Percentiles rank a stretch among this genome's conserved stretches.
Conservation (phyloP, 345 rosid species). For the Atalantia buxifolia region DNA sequence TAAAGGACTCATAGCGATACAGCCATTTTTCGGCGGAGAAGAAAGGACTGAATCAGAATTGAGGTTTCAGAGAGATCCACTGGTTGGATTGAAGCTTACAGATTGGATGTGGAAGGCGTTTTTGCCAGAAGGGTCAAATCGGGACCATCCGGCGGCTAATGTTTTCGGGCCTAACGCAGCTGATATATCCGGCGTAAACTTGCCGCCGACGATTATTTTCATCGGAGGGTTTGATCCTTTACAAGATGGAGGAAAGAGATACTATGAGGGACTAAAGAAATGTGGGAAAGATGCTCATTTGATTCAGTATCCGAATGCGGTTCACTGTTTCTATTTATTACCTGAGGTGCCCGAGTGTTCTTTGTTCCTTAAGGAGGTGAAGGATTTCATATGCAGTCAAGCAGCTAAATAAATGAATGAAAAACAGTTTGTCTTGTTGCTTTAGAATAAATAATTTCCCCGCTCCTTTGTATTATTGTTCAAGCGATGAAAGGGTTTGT, state of each 20-base stretch:
- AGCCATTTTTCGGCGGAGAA: slow-evolving; percentile 29
- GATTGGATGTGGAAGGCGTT: slow-evolving; percentile 18
- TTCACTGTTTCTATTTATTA: slow-evolving; percentile 16
- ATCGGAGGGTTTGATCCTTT: slow-evolving; percentile 24
- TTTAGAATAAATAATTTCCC: too few species aligned
- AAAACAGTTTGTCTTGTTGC: too few species aligned
- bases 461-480: too few species aligned
- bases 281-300: slow-evolving; percentile 21
- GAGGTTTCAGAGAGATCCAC: not conserved
- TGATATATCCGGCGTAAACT: slow-evolving; percentile 2
- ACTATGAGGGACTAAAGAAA: slow-evolving; percentile 23
- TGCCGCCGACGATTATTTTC: not conserved
- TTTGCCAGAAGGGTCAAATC: slow-evolving; percentile 14
- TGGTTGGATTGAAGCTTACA: not conserved
- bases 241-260: slow-evolving; percentile 25
- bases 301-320: not conserved
- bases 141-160: slow-evolving; percentile 5
- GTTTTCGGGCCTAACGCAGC: not conserved
- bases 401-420: not conserved
- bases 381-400: slow-evolving; percentile 15
- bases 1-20: slow-evolving; percentile 20
- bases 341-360: slow-evolving; percentile 25
- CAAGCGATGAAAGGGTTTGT: too few species aligned
- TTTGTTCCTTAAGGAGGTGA: slow-evolving; percentile 15
- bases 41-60: slow-evolving; percentile 23